Evolutionary conservation across 202 grass and related monocot species (phyloP).

Genomic region (Setaria italica): DNA sequence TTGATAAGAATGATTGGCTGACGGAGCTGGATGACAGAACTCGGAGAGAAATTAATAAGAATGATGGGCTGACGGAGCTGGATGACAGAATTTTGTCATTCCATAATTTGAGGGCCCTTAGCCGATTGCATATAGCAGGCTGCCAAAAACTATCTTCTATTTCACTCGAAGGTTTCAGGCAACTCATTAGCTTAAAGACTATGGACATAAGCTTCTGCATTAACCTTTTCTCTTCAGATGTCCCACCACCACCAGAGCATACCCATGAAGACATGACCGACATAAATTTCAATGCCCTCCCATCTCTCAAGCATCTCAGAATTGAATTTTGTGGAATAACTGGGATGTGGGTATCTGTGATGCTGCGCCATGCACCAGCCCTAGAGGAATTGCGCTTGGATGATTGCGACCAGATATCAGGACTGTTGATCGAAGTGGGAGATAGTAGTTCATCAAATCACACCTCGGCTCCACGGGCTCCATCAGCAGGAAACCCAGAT

Average conservation of each 20-base stretch:
- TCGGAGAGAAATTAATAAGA: no score
- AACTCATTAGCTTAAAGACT: not conserved
- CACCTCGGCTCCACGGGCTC: not conserved
- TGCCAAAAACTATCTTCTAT: not conserved
- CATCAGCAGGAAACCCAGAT: not conserved
- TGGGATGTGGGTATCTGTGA: not conserved
- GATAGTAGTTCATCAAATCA: not conserved
- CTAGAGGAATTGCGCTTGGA: not conserved
- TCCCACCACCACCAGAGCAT: not conserved
- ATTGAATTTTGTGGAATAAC: not conserved
- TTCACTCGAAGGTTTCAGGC: not conserved
- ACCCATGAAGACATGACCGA: not conserved
- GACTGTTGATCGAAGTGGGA: not conserved
- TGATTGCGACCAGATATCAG: accelerated
- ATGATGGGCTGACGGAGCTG: not conserved
- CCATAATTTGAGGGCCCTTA: constrained; percentile 17
- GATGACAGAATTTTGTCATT: constrained; percentile 30
- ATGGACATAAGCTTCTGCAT: not conserved
- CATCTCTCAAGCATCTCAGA: not conserved
- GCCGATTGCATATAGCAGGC: accelerated
- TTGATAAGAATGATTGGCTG: no score
- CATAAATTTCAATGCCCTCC: not conserved
- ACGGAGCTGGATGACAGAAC: no score
- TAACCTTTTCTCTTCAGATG: not conserved
- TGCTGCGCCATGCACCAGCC: not conserved